Base-by-base conservation (phyloP, 208 protist species). In the Novymonas esmeraldas region DNA sequence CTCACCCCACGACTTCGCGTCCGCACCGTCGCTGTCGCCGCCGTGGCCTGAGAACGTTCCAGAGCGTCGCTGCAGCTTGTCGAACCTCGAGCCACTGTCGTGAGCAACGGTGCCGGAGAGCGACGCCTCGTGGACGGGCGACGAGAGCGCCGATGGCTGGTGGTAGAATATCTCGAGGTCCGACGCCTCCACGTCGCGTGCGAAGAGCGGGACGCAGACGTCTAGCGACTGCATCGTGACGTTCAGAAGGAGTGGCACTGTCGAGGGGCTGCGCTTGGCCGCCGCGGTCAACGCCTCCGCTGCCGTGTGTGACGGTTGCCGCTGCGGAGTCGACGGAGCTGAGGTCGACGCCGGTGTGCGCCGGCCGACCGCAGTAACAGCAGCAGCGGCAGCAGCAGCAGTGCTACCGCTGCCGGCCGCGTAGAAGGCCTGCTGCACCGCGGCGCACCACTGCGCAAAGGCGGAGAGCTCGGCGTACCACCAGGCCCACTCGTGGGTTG, bases 401-500 rank as follows among this genome's bases (percentile, higher is more conserved):
- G 56, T 13, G 56, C 0, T 48, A 22, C 29, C 45, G 24, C 11
- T 44, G 18, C 14, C n/a, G 45, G 45, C 45, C 6, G 33, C 44
- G 62, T 70, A 76, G 16, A 52, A 70, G 5, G 29, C n/a, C 26
- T 33, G 31, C 31, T 59, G 54, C 39, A 70, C 13, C 20, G 38
- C 48, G 16, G 18, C 33, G 29, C 42, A 33, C 62, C 54, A 68
- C 10, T 52, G 22, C 45, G 46, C 38, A 28, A 76, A 70, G 22
- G 70, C 70, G 3, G 46, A 50, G 20, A 70, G 29, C 44, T 82
- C 85, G 24, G 59, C 48, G 4, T 54, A 31, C 88, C 88, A 94
- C 88, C 88, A 94, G 11, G 56, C 62, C 60, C 85, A 60, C 59
- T 94, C 88, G 69, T 88, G 84, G 50, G 78, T 39, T 3, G 84